Percentiles rank a stretch among this genome's conserved stretches.
Conservation (phyloP, 2,329 filamentous ascomycete genomes). For the Orbilia blumenaviensis region DNA sequence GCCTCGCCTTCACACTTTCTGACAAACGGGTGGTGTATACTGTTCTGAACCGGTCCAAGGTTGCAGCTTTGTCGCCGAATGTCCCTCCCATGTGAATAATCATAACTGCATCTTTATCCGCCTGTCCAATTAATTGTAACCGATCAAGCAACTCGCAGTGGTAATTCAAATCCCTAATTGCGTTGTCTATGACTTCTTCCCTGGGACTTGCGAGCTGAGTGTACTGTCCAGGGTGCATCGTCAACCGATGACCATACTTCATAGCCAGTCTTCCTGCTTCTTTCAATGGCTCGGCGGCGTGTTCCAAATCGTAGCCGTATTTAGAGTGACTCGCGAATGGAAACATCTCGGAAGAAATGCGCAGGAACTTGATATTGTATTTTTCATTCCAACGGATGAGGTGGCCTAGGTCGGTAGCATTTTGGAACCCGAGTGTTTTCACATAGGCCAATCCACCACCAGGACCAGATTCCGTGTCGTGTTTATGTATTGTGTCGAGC, state of each 20-base stretch:
- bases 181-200: slow-evolving; percentile 76
- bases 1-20: slow-evolving; percentile 75
- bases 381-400: slow-evolving; percentile 92
- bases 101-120: slow-evolving; percentile 88
- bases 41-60: slow-evolving; percentile 77
- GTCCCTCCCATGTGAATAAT: slow-evolving; percentile 92
- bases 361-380: slow-evolving; percentile 90
- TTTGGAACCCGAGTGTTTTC: slow-evolving; percentile 79
- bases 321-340: slow-evolving; percentile 90
- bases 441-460: slow-evolving; percentile 71
- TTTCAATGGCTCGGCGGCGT: slow-evolving; percentile 79
- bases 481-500: slow-evolving; percentile 87
- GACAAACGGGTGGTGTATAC: slow-evolving; percentile 74
- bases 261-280: slow-evolving; percentile 80
- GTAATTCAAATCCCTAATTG: slow-evolving; percentile 84
- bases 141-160: slow-evolving; percentile 85
- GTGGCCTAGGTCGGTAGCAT: slow-evolving; percentile 82
- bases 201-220: slow-evolving; percentile 89
- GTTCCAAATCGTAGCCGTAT: slow-evolving; percentile 86
- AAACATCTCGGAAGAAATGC: slow-evolving; percentile 95
- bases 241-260: slow-evolving; percentile 82
- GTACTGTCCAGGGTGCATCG: slow-evolving; percentile 90
- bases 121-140: slow-evolving; percentile 78
- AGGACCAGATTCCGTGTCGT: slow-evolving; percentile 65
- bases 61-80: slow-evolving; percentile 85